These are phyloP conservation scores for Tetraselmis chui DNA, from an alignment of 139 green algal species.

Conservation along the genomic window DNA sequence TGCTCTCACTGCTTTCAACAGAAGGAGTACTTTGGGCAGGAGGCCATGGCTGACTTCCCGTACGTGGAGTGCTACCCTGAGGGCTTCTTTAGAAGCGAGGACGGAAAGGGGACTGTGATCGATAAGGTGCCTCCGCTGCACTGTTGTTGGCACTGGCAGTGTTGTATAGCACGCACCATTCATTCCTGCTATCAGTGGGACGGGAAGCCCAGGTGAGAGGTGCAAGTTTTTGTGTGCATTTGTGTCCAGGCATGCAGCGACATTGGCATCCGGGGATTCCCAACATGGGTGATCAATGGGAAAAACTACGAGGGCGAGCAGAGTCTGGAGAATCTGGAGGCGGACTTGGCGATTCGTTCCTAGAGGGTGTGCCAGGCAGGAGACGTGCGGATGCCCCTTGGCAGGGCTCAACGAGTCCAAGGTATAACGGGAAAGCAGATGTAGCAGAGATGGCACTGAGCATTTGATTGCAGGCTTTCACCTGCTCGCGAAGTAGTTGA, in stretches of 20 bases:
- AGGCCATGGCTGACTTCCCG: slow-evolving; percentile 77
- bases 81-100: slow-evolving; percentile 43
- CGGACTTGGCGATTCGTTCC: too few relatives aligned
- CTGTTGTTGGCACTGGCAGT: slow-evolving; percentile 1
- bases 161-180: too few relatives aligned
- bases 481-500: too few relatives aligned
- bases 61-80: slow-evolving; percentile 98
- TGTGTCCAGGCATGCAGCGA: not conserved
- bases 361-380: too few relatives aligned
- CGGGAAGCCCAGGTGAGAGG: too few relatives aligned
- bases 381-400: too few relatives aligned
- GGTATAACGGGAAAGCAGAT: too few relatives aligned
- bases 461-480: too few relatives aligned
- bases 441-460: too few relatives aligned
- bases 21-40: slow-evolving; percentile 78
- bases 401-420: too few relatives aligned
- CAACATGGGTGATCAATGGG: slow-evolving; percentile 93
- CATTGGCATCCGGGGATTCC: slow-evolving; percentile 75
- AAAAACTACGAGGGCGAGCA: slow-evolving; percentile 56
- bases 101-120: not conserved
- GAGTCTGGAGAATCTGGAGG: slow-evolving; percentile 48
- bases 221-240: too few relatives aligned
- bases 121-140: not conserved
- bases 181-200: too few relatives aligned
- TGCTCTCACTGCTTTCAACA: slow-evolving; percentile 95